phyloP scores from a whole-genome alignment of 179 eudicot species.

The Actinidia chinensis region DNA sequence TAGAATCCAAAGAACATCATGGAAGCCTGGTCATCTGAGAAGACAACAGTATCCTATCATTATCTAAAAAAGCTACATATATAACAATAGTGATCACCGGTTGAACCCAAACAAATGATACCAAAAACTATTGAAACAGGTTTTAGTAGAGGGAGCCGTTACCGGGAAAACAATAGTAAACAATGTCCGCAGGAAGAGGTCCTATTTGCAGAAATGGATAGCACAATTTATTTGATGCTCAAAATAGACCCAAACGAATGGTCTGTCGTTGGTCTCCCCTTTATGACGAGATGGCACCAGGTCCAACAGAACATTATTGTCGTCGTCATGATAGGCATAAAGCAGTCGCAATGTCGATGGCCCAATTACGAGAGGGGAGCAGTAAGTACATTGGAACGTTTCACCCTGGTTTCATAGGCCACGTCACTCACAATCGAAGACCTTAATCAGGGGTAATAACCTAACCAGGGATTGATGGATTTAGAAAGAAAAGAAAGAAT shows the following conservation, averaged over 20 bases:
- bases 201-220: conserved; percentile 83
- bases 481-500: neutral
- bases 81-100: neutral
- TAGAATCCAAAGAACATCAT: conserved; percentile 72
- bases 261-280: conserved; percentile 42
- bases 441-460: conserved; percentile 71
- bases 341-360: conserved; percentile 91
- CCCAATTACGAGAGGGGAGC: conserved; percentile 90
- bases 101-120: conserved; percentile 8
- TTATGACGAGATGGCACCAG: conserved; percentile 49
- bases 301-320: conserved; percentile 50
- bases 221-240: conserved; percentile 64
- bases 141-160: conserved; percentile 13
- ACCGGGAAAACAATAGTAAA: conserved; percentile 90
- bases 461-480: conserved; percentile 61
- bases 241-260: conserved; percentile 62
- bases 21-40: conserved; percentile 89
- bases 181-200: conserved; percentile 91
- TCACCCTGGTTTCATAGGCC: conserved; percentile 85
- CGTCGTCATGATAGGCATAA: conserved; percentile 61
- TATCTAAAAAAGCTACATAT: conserved; percentile 38
- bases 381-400: conserved; percentile 79
- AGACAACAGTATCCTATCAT: conserved; percentile 81
- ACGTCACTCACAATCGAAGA: conserved; percentile 77
- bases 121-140: neutral